Evolutionary conservation across 768 basidiomycete genomes (phyloP), one percentile per base, ranked within the genome.

Genomic region (Hortiboletus flavorubellus): DNA sequence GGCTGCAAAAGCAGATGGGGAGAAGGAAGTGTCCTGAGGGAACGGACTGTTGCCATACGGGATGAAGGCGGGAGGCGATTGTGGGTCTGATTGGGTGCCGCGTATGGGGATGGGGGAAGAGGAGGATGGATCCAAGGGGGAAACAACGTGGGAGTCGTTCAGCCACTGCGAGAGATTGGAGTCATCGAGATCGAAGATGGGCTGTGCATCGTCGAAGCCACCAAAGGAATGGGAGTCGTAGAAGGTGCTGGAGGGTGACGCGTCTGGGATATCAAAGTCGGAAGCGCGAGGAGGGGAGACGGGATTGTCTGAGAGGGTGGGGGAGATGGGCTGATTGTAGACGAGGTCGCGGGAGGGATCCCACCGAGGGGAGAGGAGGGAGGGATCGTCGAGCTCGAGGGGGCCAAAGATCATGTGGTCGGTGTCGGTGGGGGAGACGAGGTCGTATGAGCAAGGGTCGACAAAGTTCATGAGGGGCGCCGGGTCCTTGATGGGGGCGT

Each of bases 61-160:
- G 11, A 80, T 55, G 67, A 83, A 82, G 5, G 79, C 68, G n/a
- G 78, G 70, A 8, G 78, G 74, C 8, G 73, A 70, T 54, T 76
- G 73, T 16, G 73, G 65, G 67, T 73, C 75, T 33, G 73, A 64
- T 11, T 76, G 71, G 5, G 79, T 74, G n/a, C 56, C 58, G 33
- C 82, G 83, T 49, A 85, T 86, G 59, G 84, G 78, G 62, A 87
- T 85, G 26, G 88, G 86, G 0, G 84, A 82, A 3, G 84, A 79
- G 8, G 78, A 63, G 55, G 73, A 68, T 0, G 66, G 60, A 39
- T 71, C 70, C 29, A 69, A 56, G 30, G 72, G 40, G 29, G 70
- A 63, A 29, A 68, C 53, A 46, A 68, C 53, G 47, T 84, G 82
- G 47, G 81, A 70, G 68, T 89, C 87, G 64, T 80, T 78, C 49